Conservation (phyloP, 495 filamentous ascomycete genomes). For the Lophiostoma macrostomum region DNA sequence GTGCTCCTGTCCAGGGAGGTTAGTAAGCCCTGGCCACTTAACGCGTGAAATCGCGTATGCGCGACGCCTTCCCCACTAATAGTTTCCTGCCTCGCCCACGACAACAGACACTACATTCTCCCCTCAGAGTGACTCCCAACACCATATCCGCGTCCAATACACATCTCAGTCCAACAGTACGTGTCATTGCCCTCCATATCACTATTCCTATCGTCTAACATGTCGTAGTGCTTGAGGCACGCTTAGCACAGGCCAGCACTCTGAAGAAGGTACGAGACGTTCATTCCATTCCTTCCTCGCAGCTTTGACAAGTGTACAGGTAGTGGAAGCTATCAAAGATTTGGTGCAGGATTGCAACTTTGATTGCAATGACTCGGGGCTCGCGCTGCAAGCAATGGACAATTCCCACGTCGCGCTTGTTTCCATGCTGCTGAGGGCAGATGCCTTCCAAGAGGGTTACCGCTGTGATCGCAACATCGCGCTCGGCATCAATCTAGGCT, state of each 20-base stretch:
- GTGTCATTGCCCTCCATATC: background rate
- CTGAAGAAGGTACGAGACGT: constrained; percentile 78
- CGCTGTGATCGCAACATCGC: constrained; percentile 99
- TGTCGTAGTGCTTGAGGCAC: constrained; percentile 84
- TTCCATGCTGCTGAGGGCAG: constrained; percentile 95
- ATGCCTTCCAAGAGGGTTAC: constrained; percentile 93
- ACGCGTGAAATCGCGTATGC: constrained; percentile 4
- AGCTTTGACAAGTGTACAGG: constrained; percentile 49
- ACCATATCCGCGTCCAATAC: too few relatives aligned
- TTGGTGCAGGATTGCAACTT: constrained; percentile 99
- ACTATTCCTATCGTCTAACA: constrained; percentile 2
- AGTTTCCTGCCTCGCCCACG: background rate
- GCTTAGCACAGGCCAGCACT: constrained; percentile 87
- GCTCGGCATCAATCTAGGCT: constrained; percentile 92
- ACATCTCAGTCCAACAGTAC: constrained; percentile 7
- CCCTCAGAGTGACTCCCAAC: too few relatives aligned
- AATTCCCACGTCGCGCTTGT: constrained; percentile 99
- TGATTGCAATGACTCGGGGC: constrained; percentile 99
- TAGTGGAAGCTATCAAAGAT: constrained; percentile 98
- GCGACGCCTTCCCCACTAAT: background rate
- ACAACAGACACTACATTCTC: too few relatives aligned
- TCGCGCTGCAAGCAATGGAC: constrained; percentile 99
- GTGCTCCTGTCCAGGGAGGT: constrained; percentile 11
- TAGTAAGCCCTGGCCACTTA: constrained; percentile 3
- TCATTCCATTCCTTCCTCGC: constrained; percentile 23